Conservation (phyloP, 2,329 filamentous ascomycete genomes). For the Cladosporium cucumerinum region DNA sequence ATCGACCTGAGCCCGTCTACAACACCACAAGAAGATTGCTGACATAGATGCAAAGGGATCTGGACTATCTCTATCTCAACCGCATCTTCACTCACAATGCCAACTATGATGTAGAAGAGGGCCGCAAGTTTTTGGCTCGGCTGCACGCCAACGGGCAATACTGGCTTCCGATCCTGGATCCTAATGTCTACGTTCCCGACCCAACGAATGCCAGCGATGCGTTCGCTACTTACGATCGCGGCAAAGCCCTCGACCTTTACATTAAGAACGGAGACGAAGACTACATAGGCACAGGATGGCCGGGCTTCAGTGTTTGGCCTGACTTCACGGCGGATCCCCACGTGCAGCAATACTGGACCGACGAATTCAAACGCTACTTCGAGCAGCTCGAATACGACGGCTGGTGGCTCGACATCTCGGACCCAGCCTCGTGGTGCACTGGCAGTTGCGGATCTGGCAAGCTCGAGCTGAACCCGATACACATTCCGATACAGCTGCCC, state of each 20-base stretch:
- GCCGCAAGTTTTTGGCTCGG: constrained; percentile 48
- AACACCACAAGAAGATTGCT: background rate
- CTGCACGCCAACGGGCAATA: constrained; percentile 54
- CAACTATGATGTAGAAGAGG: constrained; percentile 55
- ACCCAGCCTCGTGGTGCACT: constrained; percentile 21
- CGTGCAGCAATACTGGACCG: constrained; percentile 27
- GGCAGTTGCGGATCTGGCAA: constrained; percentile 22
- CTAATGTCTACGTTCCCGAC: constrained; percentile 67
- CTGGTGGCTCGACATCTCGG: constrained; percentile 26
- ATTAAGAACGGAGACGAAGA: constrained; percentile 50
- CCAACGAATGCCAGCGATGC: constrained; percentile 61
- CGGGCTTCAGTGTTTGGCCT: constrained; percentile 17
- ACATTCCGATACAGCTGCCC: constrained; percentile 27
- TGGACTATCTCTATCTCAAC: constrained; percentile 53
- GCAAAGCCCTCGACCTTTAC: constrained; percentile 49
- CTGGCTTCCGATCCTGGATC: constrained; percentile 58
- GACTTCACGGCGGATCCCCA: constrained; percentile 19
- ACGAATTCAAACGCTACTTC: constrained; percentile 24
- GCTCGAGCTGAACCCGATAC: constrained; percentile 22
- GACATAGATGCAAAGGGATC: constrained; percentile 32
- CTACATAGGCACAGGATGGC: constrained; percentile 39
- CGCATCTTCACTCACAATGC: constrained; percentile 57
- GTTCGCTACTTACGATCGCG: constrained; percentile 51
- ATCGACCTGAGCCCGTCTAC: background rate
- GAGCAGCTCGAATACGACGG: constrained; percentile 23